These are phyloP conservation scores for Volvariella volvacea DNA, from an alignment of 1,284 basidiomycete genomes.

Conservation along the genomic window DNA sequence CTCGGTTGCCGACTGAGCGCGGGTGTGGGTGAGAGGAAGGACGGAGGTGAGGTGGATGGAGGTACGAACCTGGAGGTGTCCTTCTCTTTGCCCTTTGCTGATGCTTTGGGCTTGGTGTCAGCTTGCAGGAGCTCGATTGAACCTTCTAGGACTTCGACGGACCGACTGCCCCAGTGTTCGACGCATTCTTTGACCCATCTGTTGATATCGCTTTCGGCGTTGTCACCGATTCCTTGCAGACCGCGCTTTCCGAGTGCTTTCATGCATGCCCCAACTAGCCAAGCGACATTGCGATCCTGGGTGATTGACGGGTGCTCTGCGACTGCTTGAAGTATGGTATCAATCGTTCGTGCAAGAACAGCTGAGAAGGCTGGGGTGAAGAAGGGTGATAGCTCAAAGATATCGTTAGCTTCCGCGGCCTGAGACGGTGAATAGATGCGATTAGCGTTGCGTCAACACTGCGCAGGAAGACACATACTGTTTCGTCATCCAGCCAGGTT, in stretches of 20 bases:
- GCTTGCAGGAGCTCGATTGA: constrained; percentile 42
- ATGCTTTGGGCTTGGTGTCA: constrained; percentile 28
- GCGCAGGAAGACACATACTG: constrained; percentile 16
- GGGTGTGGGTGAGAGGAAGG: background rate
- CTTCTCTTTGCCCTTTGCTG: background rate
- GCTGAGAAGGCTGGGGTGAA: constrained; percentile 39
- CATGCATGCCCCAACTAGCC: constrained; percentile 49
- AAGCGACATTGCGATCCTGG: constrained; percentile 35
- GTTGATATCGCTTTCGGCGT: constrained; percentile 38
- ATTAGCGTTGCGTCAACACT: background rate
- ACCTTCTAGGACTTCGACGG: constrained; percentile 49
- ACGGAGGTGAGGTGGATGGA: too few relatives aligned
- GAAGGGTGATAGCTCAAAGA: constrained; percentile 40
- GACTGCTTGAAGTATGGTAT: constrained; percentile 35
- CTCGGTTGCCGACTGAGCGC: too few relatives aligned
- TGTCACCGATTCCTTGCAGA: constrained; percentile 14
- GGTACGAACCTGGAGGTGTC: too few relatives aligned
- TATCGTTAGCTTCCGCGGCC: constrained; percentile 42
- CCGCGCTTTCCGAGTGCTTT: constrained; percentile 29
- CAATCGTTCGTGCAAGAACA: constrained; percentile 43
- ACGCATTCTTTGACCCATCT: constrained; percentile 41
- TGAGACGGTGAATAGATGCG: constrained; percentile 9
- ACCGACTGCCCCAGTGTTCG: constrained; percentile 46
- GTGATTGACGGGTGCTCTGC: constrained; percentile 18
- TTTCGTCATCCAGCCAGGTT: constrained; percentile 18